These are phyloP conservation scores for Salix dunnii DNA, from an alignment of 345 rosid species.

Conservation along the genomic window DNA sequence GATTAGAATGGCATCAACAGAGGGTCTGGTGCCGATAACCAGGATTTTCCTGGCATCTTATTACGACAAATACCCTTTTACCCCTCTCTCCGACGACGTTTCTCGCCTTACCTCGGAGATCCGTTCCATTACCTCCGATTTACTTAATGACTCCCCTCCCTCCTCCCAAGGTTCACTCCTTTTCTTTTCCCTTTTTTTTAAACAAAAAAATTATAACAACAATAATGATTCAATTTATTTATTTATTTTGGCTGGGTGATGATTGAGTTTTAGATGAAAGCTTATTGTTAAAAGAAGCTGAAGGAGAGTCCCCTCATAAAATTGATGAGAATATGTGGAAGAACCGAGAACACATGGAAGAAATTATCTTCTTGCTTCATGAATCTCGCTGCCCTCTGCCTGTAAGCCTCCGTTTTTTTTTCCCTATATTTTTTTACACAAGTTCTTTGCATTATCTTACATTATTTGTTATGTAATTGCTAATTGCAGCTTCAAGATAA, in stretches of 20 bases:
- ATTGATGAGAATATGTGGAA: conserved; percentile 98
- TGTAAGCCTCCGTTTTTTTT: conserved; percentile 29
- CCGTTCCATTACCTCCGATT: conserved; percentile 50
- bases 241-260: background rate
- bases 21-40: conserved; percentile 85
- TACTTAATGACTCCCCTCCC: conserved; percentile 50
- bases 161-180: conserved; percentile 54
- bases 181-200: background rate
- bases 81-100: conserved; percentile 69
- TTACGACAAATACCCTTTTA: conserved; percentile 69
- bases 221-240: background rate
- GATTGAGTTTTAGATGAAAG: conserved; percentile 41
- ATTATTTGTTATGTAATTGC: conserved; percentile 16
- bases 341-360: conserved; percentile 87
- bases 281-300: conserved; percentile 54
- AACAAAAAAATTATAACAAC: too few species aligned
- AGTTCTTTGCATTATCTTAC: background rate
- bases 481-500: conserved; percentile 62
- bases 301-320: conserved; percentile 67
- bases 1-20: conserved; percentile 63
- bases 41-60: conserved; percentile 70
- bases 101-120: conserved; percentile 60
- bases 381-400: conserved; percentile 59
- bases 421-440: background rate
- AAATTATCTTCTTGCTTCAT: conserved; percentile 67